Percentiles rank a stretch among this genome's conserved stretches.
These are phyloP conservation scores for Diaporthe eres DNA, from an alignment of 2,329 filamentous ascomycete genomes.

Conservation along the genomic window DNA sequence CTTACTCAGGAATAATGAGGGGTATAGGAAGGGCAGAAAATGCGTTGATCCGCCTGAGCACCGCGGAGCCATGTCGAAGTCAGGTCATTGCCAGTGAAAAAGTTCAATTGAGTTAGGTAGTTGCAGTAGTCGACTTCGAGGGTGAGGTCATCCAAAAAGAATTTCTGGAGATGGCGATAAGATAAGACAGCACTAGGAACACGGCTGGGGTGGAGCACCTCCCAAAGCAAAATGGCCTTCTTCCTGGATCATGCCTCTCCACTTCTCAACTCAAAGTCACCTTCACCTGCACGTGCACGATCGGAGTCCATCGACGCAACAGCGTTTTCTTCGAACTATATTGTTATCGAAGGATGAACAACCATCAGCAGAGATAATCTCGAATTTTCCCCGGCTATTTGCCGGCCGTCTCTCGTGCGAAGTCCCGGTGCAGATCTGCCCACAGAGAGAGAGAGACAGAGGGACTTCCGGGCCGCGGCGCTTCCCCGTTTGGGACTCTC, in stretches of 20 bases:
- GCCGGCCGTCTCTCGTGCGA: background rate
- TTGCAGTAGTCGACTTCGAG: background rate
- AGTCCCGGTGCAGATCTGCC: background rate
- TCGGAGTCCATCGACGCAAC: background rate
- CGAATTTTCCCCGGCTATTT: too few relatives aligned
- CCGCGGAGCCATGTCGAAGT: conserved; percentile 57
- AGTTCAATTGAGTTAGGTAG: conserved; percentile 3
- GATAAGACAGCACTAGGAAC: conserved; percentile 33
- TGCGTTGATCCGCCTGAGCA: conserved; percentile 54
- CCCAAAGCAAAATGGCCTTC: background rate
- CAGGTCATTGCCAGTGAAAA: conserved; percentile 21
- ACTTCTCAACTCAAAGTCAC: background rate
- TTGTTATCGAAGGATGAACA: background rate
- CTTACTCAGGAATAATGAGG: conserved; percentile 56
- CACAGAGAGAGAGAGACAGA: background rate
- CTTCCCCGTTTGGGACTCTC: conserved; percentile 13
- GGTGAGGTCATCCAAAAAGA: conserved; percentile 29
- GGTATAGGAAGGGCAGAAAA: conserved; percentile 66
- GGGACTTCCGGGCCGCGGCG: background rate
- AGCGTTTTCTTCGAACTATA: too few relatives aligned
- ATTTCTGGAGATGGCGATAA: conserved; percentile 38
- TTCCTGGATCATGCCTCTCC: background rate
- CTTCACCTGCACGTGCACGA: background rate
- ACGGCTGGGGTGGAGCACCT: background rate
- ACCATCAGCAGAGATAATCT: background rate